A percentile compares a stretch with the other conserved stretches of the same genome.
Evolutionary conservation across 164 flowering plant genomes (phyloP).

Genomic region (grape (Vitis vinifera)): DNA sequence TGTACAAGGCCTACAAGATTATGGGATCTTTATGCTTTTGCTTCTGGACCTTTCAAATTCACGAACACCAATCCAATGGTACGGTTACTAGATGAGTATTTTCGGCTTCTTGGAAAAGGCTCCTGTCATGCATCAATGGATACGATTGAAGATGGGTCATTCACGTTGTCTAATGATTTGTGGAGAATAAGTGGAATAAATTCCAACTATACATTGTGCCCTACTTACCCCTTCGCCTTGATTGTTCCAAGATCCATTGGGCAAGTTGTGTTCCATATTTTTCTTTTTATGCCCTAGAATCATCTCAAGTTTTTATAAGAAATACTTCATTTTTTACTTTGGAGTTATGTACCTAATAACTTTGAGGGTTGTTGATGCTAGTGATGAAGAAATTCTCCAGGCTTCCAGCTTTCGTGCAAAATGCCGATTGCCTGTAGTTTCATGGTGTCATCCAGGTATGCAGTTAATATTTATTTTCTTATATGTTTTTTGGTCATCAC

Average conservation of each 20-base stretch:
- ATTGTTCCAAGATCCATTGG: slow-evolving; percentile 80
- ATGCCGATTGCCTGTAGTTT: slow-evolving; percentile 83
- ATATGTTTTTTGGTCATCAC: slow-evolving; percentile 1
- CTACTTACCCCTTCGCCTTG: slow-evolving; percentile 92
- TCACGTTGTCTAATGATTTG: slow-evolving; percentile 63
- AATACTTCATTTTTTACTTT: neutral
- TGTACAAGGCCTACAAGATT: slow-evolving; percentile 67
- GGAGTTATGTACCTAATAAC: slow-evolving; percentile 4
- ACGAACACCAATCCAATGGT: slow-evolving; percentile 60
- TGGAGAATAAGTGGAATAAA: slow-evolving; percentile 91
- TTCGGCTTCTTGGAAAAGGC: slow-evolving; percentile 76
- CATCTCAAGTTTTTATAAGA: neutral
- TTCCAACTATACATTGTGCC: slow-evolving; percentile 67
- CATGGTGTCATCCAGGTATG: slow-evolving; percentile 92
- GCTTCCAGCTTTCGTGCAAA: slow-evolving; percentile 91
- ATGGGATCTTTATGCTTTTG: slow-evolving; percentile 90
- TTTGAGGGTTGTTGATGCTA: slow-evolving; percentile 22
- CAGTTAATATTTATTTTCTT: neutral
- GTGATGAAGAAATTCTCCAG: slow-evolving; percentile 82
- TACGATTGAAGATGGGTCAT: slow-evolving; percentile 63
- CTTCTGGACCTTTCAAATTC: slow-evolving; percentile 68
- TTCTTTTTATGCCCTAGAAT: neutral
- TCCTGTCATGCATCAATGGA: slow-evolving; percentile 44
- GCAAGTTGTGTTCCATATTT: slow-evolving; percentile 30
- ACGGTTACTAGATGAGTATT: slow-evolving; percentile 83